Evolutionary conservation across 2,329 filamentous ascomycete genomes (phyloP), one percentile per base, ranked within the genome.

Genomic region (Coniochaeta sp.): DNA sequence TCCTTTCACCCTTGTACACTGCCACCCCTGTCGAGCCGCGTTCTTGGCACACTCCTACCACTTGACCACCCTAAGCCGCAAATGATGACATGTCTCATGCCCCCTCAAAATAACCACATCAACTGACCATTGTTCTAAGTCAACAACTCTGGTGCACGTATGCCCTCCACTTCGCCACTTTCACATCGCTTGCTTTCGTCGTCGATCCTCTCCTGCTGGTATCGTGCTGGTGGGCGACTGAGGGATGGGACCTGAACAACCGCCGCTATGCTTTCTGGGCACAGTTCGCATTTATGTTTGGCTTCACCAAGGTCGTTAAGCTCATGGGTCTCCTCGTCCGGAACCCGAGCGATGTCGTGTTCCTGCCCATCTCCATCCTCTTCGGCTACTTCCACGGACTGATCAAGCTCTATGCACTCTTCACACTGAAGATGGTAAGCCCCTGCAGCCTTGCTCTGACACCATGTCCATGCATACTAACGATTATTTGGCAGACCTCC

Each of bases 141-240:
- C 89, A 89, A 64, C 92, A 96, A 67, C 86, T 83, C 48, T 97
- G 91, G 91, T 95, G 87, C 70, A 88, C 89, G 12, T 97, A 96
- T 67, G 90, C 92, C 49, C 83, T 96, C 55, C 89, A 96, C 71
- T 76, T 96, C 64, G 94, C 92, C 24, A 97, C 92, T 14, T 85
- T 96, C 64, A 95, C 90, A 42, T 94, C 91, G 33, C 85, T 95
- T 63, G 89, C 91, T 27, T 83, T 96, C 56, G 67, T 86, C 47
- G 79, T 89, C 59, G 92, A 97, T 68, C 79, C 85, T 26, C 73
- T 89, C 32, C 76, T 94, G 49, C 76, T 92, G 55, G 80, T 76
- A 56, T 76, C 87, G 18, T 84, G 85, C 61, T 85, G 83, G 74
- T 81, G 81, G 70, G 86, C 83, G 47, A 88, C 86, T 1, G 75